Percentiles rank a stretch among this genome's conserved stretches.
These are phyloP conservation scores for Micractinium conductrix DNA, from an alignment of 139 green algal species.

Conservation along the genomic window DNA sequence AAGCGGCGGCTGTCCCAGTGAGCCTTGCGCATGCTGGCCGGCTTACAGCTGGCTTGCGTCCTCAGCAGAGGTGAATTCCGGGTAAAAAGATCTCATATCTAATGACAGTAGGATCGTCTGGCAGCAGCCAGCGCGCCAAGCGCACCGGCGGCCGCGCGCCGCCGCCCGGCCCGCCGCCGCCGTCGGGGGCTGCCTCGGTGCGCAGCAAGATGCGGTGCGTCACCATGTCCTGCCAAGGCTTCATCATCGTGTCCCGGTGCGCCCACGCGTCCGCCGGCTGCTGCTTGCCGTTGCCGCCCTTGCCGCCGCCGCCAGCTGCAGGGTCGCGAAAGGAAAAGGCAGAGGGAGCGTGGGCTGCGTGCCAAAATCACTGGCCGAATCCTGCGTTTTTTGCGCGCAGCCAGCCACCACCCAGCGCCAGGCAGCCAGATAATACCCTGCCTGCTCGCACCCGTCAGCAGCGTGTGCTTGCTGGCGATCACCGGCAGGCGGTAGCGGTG, in stretches of 20 bases:
- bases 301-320: not conserved
- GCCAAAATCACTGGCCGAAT: not conserved
- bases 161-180: not conserved
- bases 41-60: no score
- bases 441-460: slow-evolving; percentile 6
- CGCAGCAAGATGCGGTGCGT: slow-evolving; percentile 36
- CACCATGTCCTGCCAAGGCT: slow-evolving; percentile 42
- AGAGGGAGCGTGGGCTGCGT: not conserved
- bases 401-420: no score
- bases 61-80: not conserved
- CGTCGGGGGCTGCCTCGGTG: not conserved
- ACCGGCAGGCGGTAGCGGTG: slow-evolving; percentile 9
- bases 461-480: slow-evolving; percentile 29
- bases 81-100: slow-evolving; percentile 6
- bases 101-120: not conserved
- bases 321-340: not conserved
- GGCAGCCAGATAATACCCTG: not conserved
- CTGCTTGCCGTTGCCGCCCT: not conserved
- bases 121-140: slow-evolving; percentile 18
- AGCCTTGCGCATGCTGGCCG: no score
- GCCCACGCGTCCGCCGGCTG: not conserved
- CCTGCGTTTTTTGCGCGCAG: no score
- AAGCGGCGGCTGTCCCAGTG: no score
- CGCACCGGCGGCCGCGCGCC: not conserved
- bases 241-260: slow-evolving; percentile 33